Evolutionary conservation across 495 filamentous ascomycete species (phyloP).

Genomic region (Neurospora hispaniola): DNA sequence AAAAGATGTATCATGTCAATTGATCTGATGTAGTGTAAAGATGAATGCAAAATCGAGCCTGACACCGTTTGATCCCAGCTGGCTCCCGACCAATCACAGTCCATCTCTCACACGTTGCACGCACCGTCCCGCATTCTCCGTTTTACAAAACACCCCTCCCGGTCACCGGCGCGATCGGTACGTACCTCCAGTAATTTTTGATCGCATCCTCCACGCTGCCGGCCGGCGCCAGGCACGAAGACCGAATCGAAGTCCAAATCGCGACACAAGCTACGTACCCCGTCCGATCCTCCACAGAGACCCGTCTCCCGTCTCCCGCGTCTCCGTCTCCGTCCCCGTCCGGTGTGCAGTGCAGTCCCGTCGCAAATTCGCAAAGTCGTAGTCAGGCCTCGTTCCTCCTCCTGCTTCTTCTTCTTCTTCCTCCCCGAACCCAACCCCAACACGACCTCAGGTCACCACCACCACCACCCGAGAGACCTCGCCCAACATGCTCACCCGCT

Average conservation of each 20-base stretch:
- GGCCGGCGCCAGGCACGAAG: background rate
- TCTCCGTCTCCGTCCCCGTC: constrained; percentile 1
- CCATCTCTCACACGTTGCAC: background rate
- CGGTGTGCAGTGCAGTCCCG: constrained; percentile 3
- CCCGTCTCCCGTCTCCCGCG: background rate
- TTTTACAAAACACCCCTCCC: background rate
- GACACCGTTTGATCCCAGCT: background rate
- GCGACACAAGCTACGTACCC: background rate
- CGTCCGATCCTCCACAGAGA: background rate
- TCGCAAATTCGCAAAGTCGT: too few species aligned
- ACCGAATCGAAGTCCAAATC: background rate
- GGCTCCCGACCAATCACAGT: background rate
- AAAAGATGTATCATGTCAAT: background rate
- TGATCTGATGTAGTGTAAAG: background rate
- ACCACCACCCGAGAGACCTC: background rate
- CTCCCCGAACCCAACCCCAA: background rate
- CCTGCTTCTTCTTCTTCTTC: background rate
- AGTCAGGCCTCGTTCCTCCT: too few species aligned
- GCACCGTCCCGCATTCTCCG: background rate
- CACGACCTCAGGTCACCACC: background rate
- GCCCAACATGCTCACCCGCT: constrained; percentile 70
- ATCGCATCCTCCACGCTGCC: background rate
- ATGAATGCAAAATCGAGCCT: background rate
- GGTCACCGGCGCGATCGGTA: background rate
- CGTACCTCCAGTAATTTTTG: background rate